Conservation (phyloP, 257 asterid genomes). For the Nicotiana noctiflora region DNA sequence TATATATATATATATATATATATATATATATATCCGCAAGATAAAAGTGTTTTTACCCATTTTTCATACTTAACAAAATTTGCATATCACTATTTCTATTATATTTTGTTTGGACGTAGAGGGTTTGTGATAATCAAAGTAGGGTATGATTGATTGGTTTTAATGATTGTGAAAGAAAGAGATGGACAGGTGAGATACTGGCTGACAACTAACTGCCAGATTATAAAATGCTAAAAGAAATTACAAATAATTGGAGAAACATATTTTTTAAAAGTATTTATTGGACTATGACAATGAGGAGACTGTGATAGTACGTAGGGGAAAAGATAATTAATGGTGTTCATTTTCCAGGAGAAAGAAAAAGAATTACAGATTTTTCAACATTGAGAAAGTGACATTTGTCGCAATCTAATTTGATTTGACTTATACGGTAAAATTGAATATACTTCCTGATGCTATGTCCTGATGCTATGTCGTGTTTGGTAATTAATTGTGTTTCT, state of each 20-base stretch:
- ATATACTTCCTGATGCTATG: no score
- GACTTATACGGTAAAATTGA: background rate
- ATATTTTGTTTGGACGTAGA: background rate
- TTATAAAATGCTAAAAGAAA: background rate
- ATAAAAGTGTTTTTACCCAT: background rate
- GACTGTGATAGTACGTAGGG: slow-evolving; percentile 2
- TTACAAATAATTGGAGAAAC: slow-evolving; percentile 9
- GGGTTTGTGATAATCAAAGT: background rate
- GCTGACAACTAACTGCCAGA: slow-evolving; percentile 35
- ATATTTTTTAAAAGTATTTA: slow-evolving; percentile 7
- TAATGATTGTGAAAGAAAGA: background rate
- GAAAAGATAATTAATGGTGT: background rate
- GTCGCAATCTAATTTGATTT: background rate
- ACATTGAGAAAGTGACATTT: background rate
- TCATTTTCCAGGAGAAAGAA: background rate
- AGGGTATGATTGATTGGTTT: background rate
- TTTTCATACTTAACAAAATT: background rate
- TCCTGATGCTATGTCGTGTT: background rate
- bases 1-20: no score
- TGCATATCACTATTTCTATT: background rate
- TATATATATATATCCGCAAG: no score
- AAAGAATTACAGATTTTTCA: background rate
- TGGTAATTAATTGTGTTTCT: no score
- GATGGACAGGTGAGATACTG: slow-evolving; percentile 10
- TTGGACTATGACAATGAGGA: slow-evolving; percentile 9